phyloP scores from a whole-genome alignment of 1,284 basidiomycete species.

The Puccinia polysora region DNA sequence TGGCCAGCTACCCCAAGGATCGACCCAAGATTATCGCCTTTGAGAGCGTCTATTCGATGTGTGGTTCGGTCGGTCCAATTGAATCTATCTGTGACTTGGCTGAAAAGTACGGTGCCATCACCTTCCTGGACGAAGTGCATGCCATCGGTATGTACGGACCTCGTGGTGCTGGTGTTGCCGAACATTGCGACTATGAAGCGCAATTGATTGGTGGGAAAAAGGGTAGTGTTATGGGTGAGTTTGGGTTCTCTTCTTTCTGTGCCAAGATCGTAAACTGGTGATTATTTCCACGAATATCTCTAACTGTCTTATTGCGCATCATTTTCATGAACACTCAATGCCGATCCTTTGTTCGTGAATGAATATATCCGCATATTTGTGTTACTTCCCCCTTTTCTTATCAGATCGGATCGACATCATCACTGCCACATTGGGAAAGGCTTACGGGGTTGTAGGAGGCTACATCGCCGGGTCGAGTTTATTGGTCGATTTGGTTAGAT shows the following conservation, averaged over 20 bases:
- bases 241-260: background rate
- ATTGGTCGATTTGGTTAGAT: constrained; percentile 90
- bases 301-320: too few species aligned
- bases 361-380: background rate
- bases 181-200: constrained; percentile 91
- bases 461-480: constrained; percentile 94
- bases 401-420: constrained; percentile 53
- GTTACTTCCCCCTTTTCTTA: too few species aligned
- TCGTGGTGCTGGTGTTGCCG: constrained; percentile 92
- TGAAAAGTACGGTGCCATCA: constrained; percentile 93
- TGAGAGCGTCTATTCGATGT: constrained; percentile 99
- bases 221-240: constrained; percentile 77
- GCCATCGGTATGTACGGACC: constrained; percentile 97
- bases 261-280: too few species aligned
- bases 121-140: constrained; percentile 89
- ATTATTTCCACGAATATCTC: too few species aligned
- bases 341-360: constrained; percentile 55
- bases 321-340: too few species aligned
- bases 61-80: constrained; percentile 94
- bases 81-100: constrained; percentile 93
- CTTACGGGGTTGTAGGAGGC: constrained; percentile 94
- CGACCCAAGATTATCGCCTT: constrained; percentile 94
- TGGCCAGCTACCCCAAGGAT: constrained; percentile 80
- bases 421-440: constrained; percentile 88
- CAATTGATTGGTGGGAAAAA: constrained; percentile 77